phyloP scores from a whole-genome alignment of 768 basidiomycete species.

The Phanerochaete carnosa region DNA sequence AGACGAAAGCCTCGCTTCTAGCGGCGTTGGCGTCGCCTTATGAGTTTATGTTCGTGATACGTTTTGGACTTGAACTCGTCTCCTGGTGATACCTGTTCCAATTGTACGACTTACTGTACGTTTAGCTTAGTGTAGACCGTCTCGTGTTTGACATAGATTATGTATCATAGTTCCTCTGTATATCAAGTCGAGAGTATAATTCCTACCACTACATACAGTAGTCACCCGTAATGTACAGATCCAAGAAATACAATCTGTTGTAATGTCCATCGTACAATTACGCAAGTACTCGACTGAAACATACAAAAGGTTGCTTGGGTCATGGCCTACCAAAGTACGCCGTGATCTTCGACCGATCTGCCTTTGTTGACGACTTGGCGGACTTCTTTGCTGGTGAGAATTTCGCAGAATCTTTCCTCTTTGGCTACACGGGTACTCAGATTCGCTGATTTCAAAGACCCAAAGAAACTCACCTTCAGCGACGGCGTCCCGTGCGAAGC shows the following conservation, averaged over 20 bases:
- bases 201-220: too few relatives aligned
- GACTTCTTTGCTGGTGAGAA: slow-evolving; percentile 4
- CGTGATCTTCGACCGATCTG: slow-evolving; percentile 15
- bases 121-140: too few relatives aligned
- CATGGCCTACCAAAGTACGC: slow-evolving; percentile 17
- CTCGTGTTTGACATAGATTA: background rate
- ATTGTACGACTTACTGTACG: background rate
- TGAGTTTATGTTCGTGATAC: background rate
- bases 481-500: background rate
- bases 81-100: background rate
- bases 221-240: too few relatives aligned
- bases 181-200: background rate
- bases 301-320: too few relatives aligned
- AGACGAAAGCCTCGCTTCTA: background rate
- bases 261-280: too few relatives aligned
- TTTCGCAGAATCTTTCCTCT: background rate
- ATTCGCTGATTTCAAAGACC: background rate
- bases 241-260: too few relatives aligned
- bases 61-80: background rate
- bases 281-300: too few relatives aligned
- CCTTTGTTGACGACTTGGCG: background rate
- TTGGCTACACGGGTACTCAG: background rate
- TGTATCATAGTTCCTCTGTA: background rate
- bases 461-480: background rate
- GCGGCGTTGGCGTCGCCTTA: background rate